A percentile compares a stretch with the other conserved stretches of the same genome.
Conservation (phyloP, 208 protist genomes). For the Angomonas deanei region DNA sequence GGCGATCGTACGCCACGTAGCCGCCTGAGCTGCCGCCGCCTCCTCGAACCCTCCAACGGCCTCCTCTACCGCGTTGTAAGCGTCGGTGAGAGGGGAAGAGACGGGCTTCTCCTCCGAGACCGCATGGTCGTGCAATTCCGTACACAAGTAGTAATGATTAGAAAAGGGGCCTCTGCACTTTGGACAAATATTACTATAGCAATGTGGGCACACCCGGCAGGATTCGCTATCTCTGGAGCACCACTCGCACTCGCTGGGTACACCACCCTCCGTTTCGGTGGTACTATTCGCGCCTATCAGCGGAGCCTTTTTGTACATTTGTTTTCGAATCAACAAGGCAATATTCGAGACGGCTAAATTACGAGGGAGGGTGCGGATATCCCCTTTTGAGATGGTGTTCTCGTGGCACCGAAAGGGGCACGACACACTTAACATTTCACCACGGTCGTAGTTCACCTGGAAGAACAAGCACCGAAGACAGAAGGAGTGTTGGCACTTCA, state of each 20-base stretch:
- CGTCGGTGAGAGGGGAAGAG: background rate
- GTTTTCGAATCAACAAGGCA: conserved; percentile 13
- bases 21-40: too few relatives aligned
- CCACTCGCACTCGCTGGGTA: conserved; percentile 39
- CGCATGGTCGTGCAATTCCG: conserved; percentile 1
- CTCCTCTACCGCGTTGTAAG: background rate
- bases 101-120: background rate
- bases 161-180: conserved; percentile 38
- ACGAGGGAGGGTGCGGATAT: conserved; percentile 37
- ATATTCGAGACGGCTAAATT: conserved; percentile 41
- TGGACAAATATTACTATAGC: conserved; percentile 28
- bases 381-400: conserved; percentile 23
- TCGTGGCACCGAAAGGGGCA: conserved; percentile 43
- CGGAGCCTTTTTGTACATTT: conserved; percentile 6
- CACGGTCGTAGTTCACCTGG: conserved; percentile 25
- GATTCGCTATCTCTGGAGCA: conserved; percentile 21
- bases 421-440: conserved; percentile 16
- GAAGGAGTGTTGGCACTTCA: conserved; percentile 70
- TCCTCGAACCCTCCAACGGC: background rate
- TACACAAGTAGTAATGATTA: conserved; percentile 37
- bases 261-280: background rate
- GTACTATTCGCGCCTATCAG: background rate
- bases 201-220: conserved; percentile 32
- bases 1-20: background rate
- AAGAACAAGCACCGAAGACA: conserved; percentile 61